Evolutionary conservation across 2,329 filamentous ascomycete genomes (phyloP), one percentile per base, ranked within the genome.

Genomic region (Chrysosporium queenslandicum): DNA sequence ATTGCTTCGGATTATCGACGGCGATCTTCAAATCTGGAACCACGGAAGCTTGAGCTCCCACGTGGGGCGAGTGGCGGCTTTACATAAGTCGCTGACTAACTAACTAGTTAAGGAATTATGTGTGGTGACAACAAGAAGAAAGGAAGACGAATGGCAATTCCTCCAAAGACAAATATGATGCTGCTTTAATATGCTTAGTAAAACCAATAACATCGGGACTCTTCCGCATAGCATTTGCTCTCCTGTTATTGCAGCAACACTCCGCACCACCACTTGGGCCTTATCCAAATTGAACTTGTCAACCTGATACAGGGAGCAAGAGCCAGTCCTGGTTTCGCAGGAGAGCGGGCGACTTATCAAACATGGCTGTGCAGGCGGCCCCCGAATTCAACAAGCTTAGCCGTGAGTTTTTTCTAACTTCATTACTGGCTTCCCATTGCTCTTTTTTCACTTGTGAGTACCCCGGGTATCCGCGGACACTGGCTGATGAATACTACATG

Each of bases 331-430:
- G 45, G 37, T 47, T 37, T 47, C 30, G 27, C 23, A 18, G 41
- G n/a, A 50, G 32, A 41, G 47, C 23, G 25, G 11, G 36, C 36
- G 30, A 41, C n/a, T 40, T 30, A 45, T 51, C 58, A 60, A 67
- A 53, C 51, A 72, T 72, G 70, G 70, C 70, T 60, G 69, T 68
- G 56, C 65, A 72, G 60, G 61, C n/a, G n/a, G n/a, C 61, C 48
- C 65, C 69, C 50, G 67, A 70, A 61, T 60, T 71, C 56, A 56
- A 69, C 52, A 66, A 71, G 62, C 63, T 72, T 58, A 63, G 66
- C 58, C 55, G 70, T 72, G 58, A 59, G 68, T 58, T 20, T 16
- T 27, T 11, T 20, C 25, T 9, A 9, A n/a, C 18, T 41, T 41
- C 16, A 20, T 36, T 36, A 11, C 29, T 46, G n/a, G 18, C n/a